A percentile compares a stretch with the other conserved stretches of the same genome.
These are phyloP conservation scores for Wickerhamiella brachini DNA, from an alignment of 805 yeast species.

Conservation along the genomic window DNA sequence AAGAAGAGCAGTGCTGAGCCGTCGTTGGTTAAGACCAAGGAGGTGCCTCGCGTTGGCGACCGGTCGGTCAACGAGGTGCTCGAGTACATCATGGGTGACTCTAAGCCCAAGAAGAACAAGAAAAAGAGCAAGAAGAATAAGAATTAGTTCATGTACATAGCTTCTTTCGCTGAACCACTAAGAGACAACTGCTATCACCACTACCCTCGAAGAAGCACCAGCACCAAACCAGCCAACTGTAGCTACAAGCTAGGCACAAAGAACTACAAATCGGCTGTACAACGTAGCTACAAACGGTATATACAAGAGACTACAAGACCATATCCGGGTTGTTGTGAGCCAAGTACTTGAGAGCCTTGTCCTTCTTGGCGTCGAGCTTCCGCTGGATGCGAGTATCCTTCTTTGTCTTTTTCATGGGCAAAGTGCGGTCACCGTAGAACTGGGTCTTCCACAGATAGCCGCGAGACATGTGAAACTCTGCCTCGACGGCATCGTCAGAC, in stretches of 20 bases:
- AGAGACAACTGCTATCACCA: too few species aligned
- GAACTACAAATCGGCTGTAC: too few species aligned
- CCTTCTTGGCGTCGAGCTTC: conserved; percentile 14
- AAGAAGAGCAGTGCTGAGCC: neutral
- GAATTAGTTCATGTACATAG: neutral
- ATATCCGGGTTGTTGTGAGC: conserved; percentile 18
- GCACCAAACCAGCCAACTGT: too few species aligned
- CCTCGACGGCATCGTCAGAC: conserved; percentile 59
- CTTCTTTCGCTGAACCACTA: too few species aligned
- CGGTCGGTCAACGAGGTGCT: conserved; percentile 56
- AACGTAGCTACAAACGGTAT: too few species aligned
- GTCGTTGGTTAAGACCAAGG: neutral
- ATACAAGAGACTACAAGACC: conserved; percentile 5
- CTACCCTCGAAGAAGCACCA: too few species aligned
- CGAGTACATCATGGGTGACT: conserved; percentile 33
- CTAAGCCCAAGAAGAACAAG: neutral
- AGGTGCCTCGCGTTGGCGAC: conserved; percentile 37
- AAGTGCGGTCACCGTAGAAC: conserved; percentile 27
- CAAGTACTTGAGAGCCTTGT: conserved; percentile 17
- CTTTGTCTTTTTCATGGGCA: conserved; percentile 22
- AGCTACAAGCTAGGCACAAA: too few species aligned
- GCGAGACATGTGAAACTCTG: conserved; percentile 45
- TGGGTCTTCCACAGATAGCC: conserved; percentile 22
- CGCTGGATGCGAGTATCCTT: conserved; percentile 17
- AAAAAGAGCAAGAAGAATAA: conserved; percentile 1